Percentiles rank a stretch among this genome's conserved stretches.
Evolutionary conservation across 108 stramenopile species (phyloP).

Genomic region (Fragilaria crotonensis): DNA sequence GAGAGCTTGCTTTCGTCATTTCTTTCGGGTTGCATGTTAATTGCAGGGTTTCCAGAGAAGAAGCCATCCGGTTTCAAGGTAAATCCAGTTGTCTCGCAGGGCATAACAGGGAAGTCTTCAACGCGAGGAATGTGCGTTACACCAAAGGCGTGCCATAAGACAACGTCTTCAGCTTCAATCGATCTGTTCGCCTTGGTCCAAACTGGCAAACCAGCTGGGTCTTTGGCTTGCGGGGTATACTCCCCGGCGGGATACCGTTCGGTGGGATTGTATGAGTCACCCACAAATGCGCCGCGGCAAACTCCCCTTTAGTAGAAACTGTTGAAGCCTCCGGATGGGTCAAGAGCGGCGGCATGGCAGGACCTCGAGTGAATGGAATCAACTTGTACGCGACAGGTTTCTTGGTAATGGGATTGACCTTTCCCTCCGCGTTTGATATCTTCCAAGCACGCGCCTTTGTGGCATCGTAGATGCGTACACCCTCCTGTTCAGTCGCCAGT

Average conservation of each 20-base stretch:
- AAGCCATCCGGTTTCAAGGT: conserved; percentile 46
- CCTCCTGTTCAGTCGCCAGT: conserved; percentile 27
- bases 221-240: conserved; percentile 39
- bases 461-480: conserved; percentile 25
- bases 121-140: conserved; percentile 45
- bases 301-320: conserved; percentile 40
- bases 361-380: conserved; percentile 37
- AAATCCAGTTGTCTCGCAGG: conserved; percentile 37
- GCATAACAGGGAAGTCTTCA: conserved; percentile 56
- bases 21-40: conserved; percentile 23
- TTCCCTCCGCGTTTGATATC: conserved; percentile 40
- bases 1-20: conserved; percentile 35
- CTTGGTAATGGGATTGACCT: conserved; percentile 32
- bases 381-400: conserved; percentile 50
- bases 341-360: conserved; percentile 32
- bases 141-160: conserved; percentile 61
- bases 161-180: conserved; percentile 38
- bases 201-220: conserved; percentile 32
- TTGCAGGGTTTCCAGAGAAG: conserved; percentile 13
- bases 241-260: conserved; percentile 60
- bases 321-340: conserved; percentile 18
- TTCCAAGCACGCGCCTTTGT: conserved; percentile 47
- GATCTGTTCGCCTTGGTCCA: conserved; percentile 38
- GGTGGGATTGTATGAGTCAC: conserved; percentile 36
- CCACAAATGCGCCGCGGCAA: conserved; percentile 46